Base-by-base conservation (phyloP, 768 basidiomycete genomes). In the Pulveroboletus sp. region DNA sequence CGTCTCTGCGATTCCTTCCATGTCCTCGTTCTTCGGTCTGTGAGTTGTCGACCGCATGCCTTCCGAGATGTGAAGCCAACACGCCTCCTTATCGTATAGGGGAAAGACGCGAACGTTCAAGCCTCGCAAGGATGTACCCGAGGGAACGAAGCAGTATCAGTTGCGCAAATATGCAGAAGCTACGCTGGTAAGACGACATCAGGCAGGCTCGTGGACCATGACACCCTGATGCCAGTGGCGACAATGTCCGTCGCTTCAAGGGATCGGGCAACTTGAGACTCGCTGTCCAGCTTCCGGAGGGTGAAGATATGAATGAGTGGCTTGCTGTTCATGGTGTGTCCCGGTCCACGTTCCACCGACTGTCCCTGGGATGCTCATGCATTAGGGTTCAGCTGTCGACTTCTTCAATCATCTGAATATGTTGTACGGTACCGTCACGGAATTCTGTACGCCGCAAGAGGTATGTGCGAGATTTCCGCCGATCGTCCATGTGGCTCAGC, bases 351-450 rank as follows among this genome's bases (percentile, higher is more conserved):
- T 46, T 21, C 28, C 43, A 2, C 14, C 15, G 39, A 18, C 46
- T 17, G 39, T 39, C 33, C n/a, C 36, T 21, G 21, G 4, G 27
- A 26, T 1, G 33, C 21, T 49, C 51, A 58, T 49, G 35, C 39
- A 6, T 43, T 35, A 12, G 45, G n/a, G 40, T 43, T 15, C 59
- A 99, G 96, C 93, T 28, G 95, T 98, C 52, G 96, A 99, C 69
- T 99, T 99, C 73, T 99, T 98, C 78, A 99, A 98, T 65, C 96
- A 99, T 65, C 72, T 99, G 57, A 99, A 99, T 68, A 99, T 99
- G 96, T 75, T 99, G 17, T 99, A 98, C 62, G 96, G 95, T 10
- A 96, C 93, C 9, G 84, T 99, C 21, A 96, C 96, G 2, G 96
- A 99, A 71, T 98, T 98, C 65, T 99, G 96, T 69, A 97, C 90